Evolutionary conservation across 2,329 filamentous ascomycete genomes (phyloP).

Genomic region (Raffaelea albimanens): DNA sequence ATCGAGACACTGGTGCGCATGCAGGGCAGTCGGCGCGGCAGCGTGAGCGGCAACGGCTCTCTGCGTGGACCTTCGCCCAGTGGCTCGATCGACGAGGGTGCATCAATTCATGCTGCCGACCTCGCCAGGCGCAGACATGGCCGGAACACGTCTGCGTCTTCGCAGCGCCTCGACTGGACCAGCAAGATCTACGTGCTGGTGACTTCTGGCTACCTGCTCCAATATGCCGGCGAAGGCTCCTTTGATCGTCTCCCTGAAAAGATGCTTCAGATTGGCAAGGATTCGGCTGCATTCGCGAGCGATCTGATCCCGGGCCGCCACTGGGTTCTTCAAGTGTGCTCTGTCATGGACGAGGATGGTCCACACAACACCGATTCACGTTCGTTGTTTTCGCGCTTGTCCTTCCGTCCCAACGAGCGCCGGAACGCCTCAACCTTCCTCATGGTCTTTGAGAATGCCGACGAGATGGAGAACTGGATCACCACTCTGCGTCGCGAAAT

Average conservation of each 20-base stretch:
- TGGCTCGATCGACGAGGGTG: slow-evolving; percentile 17
- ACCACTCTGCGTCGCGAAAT: slow-evolving; percentile 59
- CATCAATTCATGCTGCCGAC: slow-evolving; percentile 15
- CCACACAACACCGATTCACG: slow-evolving; percentile 38
- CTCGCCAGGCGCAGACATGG: slow-evolving; percentile 28
- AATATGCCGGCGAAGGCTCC: slow-evolving; percentile 62
- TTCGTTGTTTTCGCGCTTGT: slow-evolving; percentile 56
- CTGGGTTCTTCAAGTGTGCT: slow-evolving; percentile 70
- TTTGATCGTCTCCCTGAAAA: slow-evolving; percentile 68
- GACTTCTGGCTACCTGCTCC: slow-evolving; percentile 62
- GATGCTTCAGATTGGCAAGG: slow-evolving; percentile 59
- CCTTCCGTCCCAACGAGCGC: slow-evolving; percentile 48
- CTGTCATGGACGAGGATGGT: slow-evolving; percentile 52
- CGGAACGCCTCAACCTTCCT: slow-evolving; percentile 55
- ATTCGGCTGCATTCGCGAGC: slow-evolving; percentile 71
- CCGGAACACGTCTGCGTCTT: slow-evolving; percentile 28
- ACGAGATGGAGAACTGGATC: slow-evolving; percentile 72
- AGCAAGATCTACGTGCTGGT: slow-evolving; percentile 65
- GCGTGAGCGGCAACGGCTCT: slow-evolving; percentile 8
- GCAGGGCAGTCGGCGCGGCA: slow-evolving; percentile 42
- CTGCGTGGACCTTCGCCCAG: neutral
- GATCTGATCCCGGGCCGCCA: slow-evolving; percentile 72
- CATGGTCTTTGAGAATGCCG: slow-evolving; percentile 61
- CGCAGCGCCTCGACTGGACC: slow-evolving; percentile 51
- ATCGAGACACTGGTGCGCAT: slow-evolving; percentile 60